These are phyloP conservation scores for Cyberlindnera samutprakarnensis DNA, from an alignment of 805 yeast species.

Conservation along the genomic window DNA sequence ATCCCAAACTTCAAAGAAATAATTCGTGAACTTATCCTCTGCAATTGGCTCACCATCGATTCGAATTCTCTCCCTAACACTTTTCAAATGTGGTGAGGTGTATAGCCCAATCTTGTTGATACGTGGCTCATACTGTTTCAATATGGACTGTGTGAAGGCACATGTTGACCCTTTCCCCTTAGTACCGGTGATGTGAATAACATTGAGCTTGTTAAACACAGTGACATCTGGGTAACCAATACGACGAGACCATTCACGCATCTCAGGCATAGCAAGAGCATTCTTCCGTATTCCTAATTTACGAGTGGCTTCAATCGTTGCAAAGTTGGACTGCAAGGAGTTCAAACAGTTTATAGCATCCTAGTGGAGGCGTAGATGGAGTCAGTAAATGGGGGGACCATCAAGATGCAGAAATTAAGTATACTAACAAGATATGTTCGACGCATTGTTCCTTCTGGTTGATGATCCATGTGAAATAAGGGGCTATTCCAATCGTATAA, in stretches of 20 bases:
- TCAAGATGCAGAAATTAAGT: too few species aligned
- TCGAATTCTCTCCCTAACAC: constrained; percentile 86
- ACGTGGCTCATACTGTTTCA: constrained; percentile 46
- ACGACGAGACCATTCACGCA: constrained; percentile 71
- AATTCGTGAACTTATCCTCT: constrained; percentile 73
- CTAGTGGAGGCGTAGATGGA: too few species aligned
- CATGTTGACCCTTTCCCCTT: constrained; percentile 98
- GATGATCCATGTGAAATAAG: too few species aligned
- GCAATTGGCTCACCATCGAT: constrained; percentile 81
- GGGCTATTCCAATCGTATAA: too few species aligned
- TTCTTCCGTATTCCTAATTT: constrained; percentile 57
- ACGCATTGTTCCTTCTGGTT: too few species aligned
- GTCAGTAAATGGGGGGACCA: too few species aligned
- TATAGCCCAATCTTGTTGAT: constrained; percentile 78
- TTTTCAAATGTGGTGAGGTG: constrained; percentile 91
- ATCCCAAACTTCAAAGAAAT: constrained; percentile 95
- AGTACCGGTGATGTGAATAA: constrained; percentile 93
- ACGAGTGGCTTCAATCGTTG: constrained; percentile 77
- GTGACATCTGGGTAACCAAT: constrained; percentile 51
- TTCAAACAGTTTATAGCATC: constrained; percentile 86
- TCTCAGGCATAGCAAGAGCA: constrained; percentile 72
- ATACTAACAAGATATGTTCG: too few species aligned
- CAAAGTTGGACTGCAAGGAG: constrained; percentile 84
- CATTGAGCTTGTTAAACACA: constrained; percentile 68
- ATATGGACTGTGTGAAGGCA: constrained; percentile 81